Evolutionary conservation across 345 rosid species (phyloP), one percentile per base, ranked within the genome.

Genomic region (Salix brachista): DNA sequence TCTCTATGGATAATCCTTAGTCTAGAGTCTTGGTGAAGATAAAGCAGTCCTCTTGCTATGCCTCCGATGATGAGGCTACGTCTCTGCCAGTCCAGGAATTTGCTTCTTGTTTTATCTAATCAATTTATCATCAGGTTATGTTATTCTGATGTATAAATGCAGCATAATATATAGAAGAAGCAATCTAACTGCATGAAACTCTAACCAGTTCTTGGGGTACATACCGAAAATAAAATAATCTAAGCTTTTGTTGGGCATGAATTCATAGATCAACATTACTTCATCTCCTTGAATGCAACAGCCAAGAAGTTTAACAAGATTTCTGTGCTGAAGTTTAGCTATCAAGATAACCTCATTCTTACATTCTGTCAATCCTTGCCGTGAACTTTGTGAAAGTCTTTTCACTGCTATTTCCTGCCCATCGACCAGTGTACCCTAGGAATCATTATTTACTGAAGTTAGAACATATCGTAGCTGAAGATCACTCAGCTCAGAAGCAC

Each of bases 351-450:
- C 87, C 61, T 88, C 91, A 36, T 82, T 88, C 73, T 83, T 84
- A 70, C 86, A 85, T 77, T 88, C 89, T 16, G 73, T 69, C 26
- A 74, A 1, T 44, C 91, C 91, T 80, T 84, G 87, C 6, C 84
- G 78, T 6, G 91, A 89, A 73, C 66, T 74, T 66, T 39, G 62
- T 0, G 90, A 85, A 21, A 87, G 83, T 78, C 88, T 87, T 61
- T 89, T 89, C 66, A 89, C 86, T 3, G 89, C 90, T 13, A 89
- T 83, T 75, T 85, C 88, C 71, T 77, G 84, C 23, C 89, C 88
- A 76, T 83, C 79, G 14, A 10, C 28, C 2, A 89, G 69, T 12
- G 56, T 81, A 16, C 91, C 90, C 90, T 89, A 39, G 14, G 30
- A 30, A 69, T 6, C 37, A 21, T 21, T 39, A 42, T 39, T 21